These are phyloP conservation scores for Colletotrichum sidae DNA, from an alignment of 2,329 filamentous ascomycete species.

Conservation along the genomic window DNA sequence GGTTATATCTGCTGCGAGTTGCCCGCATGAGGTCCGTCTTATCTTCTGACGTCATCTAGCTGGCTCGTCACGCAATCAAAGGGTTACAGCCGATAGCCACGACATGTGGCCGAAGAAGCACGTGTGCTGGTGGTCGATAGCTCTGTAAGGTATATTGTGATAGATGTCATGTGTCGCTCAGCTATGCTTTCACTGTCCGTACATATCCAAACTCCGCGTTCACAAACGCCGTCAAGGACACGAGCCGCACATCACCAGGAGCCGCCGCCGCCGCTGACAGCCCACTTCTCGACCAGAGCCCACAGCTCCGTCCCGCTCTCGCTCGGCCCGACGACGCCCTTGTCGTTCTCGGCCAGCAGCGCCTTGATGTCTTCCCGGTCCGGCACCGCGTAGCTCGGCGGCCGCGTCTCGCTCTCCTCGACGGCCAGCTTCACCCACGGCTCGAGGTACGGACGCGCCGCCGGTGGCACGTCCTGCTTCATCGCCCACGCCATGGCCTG, in stretches of 20 bases:
- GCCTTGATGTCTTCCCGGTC: conserved; percentile 28
- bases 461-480: conserved; percentile 27
- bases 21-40: conserved; percentile 26
- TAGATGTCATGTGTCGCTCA: too few relatives aligned
- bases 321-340: background rate
- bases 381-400: conserved; percentile 29
- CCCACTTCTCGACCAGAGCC: conserved; percentile 34
- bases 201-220: too few relatives aligned
- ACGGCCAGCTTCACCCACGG: conserved; percentile 32
- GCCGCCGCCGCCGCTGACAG: conserved; percentile 3
- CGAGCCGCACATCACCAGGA: background rate
- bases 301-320: conserved; percentile 32
- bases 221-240: too few relatives aligned
- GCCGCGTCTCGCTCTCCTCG: conserved; percentile 27
- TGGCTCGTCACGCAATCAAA: conserved; percentile 16
- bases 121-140: too few relatives aligned
- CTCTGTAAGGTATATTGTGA: too few relatives aligned
- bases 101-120: too few relatives aligned
- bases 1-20: background rate
- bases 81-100: background rate
- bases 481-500: conserved; percentile 36
- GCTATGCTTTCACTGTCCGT: too few relatives aligned
- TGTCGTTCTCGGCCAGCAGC: conserved; percentile 18
- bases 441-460: conserved; percentile 23
- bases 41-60: conserved; percentile 32